Evolutionary conservation across 148 eudicot species (phyloP).

Genomic region (Chenopodium quinoa): DNA sequence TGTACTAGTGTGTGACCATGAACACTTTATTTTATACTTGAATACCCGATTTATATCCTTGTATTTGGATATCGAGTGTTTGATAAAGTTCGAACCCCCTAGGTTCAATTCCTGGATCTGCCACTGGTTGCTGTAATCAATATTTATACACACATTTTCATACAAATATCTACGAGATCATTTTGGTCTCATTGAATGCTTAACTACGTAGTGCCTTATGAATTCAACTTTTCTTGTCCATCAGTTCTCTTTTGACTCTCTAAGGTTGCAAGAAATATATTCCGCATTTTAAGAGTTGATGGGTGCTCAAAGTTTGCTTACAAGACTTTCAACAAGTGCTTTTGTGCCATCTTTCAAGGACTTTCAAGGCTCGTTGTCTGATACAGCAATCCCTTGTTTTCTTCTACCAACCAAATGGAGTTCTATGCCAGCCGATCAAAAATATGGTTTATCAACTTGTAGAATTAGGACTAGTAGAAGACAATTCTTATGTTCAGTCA

Average conservation of each 20-base stretch:
- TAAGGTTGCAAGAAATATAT: neutral
- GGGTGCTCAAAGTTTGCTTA: constrained; percentile 35
- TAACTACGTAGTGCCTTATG: neutral
- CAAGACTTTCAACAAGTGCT: constrained; percentile 19
- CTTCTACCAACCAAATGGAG: constrained; percentile 11
- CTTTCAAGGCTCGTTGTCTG: constrained; percentile 3
- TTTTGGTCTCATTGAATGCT: neutral
- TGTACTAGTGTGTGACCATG: too few species aligned
- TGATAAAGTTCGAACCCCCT: too few species aligned
- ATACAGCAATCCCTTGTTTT: neutral
- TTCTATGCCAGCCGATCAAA: constrained; percentile 6
- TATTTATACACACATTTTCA: neutral
- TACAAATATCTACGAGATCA: neutral
- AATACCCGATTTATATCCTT: too few species aligned
- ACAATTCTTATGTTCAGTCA: constrained; percentile 6
- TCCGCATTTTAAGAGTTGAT: constrained; percentile 19
- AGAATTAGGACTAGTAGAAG: constrained; percentile 2
- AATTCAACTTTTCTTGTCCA: neutral
- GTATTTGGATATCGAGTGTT: too few species aligned
- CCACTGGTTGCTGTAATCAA: neutral
- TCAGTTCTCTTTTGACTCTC: neutral
- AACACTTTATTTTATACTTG: too few species aligned
- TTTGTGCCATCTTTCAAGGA: constrained; percentile 23
- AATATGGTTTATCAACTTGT: constrained; percentile 7
- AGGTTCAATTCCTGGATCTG: too few species aligned